These are phyloP conservation scores for Starmerella roubikii DNA, from an alignment of 805 yeast genomes.

Conservation along the genomic window DNA sequence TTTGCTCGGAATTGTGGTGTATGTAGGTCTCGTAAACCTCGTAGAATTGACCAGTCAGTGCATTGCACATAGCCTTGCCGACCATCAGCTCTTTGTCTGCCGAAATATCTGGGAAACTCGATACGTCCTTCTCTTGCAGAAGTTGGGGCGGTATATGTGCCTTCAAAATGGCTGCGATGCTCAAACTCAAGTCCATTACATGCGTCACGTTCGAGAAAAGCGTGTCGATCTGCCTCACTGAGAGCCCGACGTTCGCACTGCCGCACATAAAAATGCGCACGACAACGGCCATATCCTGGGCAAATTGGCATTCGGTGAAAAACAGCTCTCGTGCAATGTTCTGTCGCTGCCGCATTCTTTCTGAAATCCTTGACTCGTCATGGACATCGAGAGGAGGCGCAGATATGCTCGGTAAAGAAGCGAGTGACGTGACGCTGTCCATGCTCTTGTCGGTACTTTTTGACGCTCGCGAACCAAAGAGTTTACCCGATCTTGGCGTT, in stretches of 20 bases:
- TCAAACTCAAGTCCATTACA: constrained; percentile 23
- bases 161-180: constrained; percentile 23
- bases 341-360: constrained; percentile 14
- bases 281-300: constrained; percentile 28
- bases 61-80: constrained; percentile 25
- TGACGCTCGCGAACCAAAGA: too few relatives aligned
- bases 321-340: constrained; percentile 28
- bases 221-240: constrained; percentile 19
- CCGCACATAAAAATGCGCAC: constrained; percentile 24
- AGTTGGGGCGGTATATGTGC: constrained; percentile 23
- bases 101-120: constrained; percentile 8
- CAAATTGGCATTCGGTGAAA: constrained; percentile 28
- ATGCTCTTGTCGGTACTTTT: background rate
- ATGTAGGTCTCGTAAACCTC: constrained; percentile 26
- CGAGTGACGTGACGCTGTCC: background rate
- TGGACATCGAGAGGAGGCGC: background rate
- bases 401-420: constrained; percentile 7
- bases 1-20: constrained; percentile 22
- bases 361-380: background rate
- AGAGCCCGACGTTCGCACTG: constrained; percentile 21
- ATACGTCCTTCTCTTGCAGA: constrained; percentile 15
- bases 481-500: background rate
- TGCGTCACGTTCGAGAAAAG: constrained; percentile 27
- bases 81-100: constrained; percentile 21
- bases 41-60: constrained; percentile 23